Conservation (phyloP, 177 flowering plant species). For the Vitis hybrid region DNA sequence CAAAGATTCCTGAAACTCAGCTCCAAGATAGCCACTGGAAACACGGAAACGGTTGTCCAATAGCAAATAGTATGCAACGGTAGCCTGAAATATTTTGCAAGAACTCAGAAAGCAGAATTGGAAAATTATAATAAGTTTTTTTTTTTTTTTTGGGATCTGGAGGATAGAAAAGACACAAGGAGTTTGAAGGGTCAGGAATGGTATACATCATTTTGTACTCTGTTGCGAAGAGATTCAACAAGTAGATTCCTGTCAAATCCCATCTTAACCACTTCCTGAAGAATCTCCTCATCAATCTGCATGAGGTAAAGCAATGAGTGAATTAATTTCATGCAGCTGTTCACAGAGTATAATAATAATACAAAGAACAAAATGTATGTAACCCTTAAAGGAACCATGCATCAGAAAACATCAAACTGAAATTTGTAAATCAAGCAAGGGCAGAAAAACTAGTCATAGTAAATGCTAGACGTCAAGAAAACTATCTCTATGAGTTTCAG, state of each 20-base stretch:
- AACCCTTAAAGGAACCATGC: neutral
- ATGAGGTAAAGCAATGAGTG: constrained; percentile 7
- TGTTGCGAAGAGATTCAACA: constrained; percentile 77
- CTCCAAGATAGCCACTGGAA: constrained; percentile 90
- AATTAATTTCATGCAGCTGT: neutral
- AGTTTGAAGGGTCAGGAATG: neutral
- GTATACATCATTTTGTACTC: constrained; percentile 68
- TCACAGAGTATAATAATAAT: neutral
- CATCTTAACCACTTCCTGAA: constrained; percentile 82
- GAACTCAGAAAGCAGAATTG: constrained; percentile 7
- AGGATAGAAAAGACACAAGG: neutral
- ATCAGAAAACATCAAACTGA: neutral
- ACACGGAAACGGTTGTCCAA: constrained; percentile 83
- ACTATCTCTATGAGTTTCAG: no score
- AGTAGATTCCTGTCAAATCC: constrained; percentile 80
- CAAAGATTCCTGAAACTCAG: constrained; percentile 85
- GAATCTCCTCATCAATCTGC: constrained; percentile 94
- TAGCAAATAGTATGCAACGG: constrained; percentile 88
- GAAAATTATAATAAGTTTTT: neutral
- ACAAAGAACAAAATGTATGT: neutral
- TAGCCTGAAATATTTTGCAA: constrained; percentile 53
- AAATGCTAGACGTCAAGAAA: no score
- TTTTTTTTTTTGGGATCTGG: no score
- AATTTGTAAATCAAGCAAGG: neutral
- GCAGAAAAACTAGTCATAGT: neutral